phyloP scores from a whole-genome alignment of 257 asterid genomes.

The Thymus quinquecostatus region DNA sequence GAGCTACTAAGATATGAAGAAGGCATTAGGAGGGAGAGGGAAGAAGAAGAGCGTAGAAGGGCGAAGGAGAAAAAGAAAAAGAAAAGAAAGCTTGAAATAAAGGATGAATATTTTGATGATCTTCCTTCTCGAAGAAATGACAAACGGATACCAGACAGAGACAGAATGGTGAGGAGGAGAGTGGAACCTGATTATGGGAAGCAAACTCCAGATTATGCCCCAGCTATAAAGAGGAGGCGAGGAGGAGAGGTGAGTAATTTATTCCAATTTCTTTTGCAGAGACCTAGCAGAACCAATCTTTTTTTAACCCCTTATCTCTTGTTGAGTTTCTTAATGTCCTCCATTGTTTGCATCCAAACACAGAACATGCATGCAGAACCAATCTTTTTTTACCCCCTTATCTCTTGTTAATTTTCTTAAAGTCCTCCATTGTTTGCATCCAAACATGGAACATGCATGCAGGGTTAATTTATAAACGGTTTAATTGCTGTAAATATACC shows the following conservation, averaged over 20 bases:
- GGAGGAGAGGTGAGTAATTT: conserved; percentile 83
- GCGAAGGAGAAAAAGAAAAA: conserved; percentile 77
- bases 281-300: conserved; percentile 6
- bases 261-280: not conserved
- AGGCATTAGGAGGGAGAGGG: conserved; percentile 81
- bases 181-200: conserved; percentile 55
- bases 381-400: not conserved
- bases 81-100: conserved; percentile 66
- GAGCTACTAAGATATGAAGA: conserved; percentile 71
- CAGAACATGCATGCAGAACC: conserved; percentile 19
- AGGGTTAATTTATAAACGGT: not conserved
- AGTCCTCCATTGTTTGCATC: conserved; percentile 8
- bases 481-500: not conserved
- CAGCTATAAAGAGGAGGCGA: conserved; percentile 81
- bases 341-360: conserved; percentile 6
- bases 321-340: conserved; percentile 18
- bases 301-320: not conserved
- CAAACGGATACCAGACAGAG: conserved; percentile 72
- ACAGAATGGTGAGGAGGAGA: conserved; percentile 61
- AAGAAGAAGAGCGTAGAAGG: conserved; percentile 81
- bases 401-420: conserved; percentile 21
- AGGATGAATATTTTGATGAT: conserved; percentile 71
- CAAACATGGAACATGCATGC: conserved; percentile 15
- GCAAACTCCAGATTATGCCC: conserved; percentile 54
- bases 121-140: conserved; percentile 72